Percentiles rank a stretch among this genome's conserved stretches.
These are phyloP conservation scores for Paxillus involutus DNA, from an alignment of 768 basidiomycete genomes.

Conservation along the genomic window DNA sequence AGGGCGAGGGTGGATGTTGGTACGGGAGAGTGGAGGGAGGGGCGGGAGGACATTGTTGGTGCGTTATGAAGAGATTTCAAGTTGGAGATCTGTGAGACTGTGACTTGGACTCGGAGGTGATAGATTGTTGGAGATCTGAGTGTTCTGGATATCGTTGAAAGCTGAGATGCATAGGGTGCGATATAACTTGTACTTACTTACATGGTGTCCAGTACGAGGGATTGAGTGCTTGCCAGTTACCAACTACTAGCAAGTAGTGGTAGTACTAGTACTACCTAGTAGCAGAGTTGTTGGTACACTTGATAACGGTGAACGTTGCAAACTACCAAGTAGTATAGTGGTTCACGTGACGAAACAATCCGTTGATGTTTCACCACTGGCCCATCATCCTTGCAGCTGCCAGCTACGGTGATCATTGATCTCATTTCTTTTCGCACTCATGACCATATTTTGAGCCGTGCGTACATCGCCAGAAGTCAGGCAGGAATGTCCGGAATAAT, in stretches of 20 bases:
- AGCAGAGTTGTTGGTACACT: too few relatives aligned
- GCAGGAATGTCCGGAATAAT: constrained; percentile 42
- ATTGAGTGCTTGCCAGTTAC: too few relatives aligned
- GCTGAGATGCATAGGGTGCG: background rate
- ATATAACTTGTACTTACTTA: background rate
- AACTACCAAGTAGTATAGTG: too few relatives aligned
- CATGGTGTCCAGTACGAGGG: background rate
- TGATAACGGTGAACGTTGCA: too few relatives aligned
- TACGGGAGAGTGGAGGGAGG: constrained; percentile 29
- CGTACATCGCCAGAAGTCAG: background rate
- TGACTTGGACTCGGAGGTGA: background rate
- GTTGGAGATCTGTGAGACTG: too few relatives aligned
- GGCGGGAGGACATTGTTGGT: constrained; percentile 31
- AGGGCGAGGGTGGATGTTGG: constrained; percentile 39
- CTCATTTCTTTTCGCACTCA: background rate
- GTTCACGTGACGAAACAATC: background rate
- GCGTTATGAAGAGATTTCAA: background rate
- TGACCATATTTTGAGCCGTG: constrained; percentile 3
- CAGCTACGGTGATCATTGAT: background rate
- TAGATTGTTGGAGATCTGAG: background rate
- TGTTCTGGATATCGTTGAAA: background rate
- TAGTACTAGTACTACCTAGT: too few relatives aligned
- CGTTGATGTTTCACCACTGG: too few relatives aligned
- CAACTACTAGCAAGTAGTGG: too few relatives aligned
- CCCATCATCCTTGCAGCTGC: too few relatives aligned